phyloP scores from a whole-genome alignment of 768 basidiomycete genomes.

The Daedaleopsis nitida region DNA sequence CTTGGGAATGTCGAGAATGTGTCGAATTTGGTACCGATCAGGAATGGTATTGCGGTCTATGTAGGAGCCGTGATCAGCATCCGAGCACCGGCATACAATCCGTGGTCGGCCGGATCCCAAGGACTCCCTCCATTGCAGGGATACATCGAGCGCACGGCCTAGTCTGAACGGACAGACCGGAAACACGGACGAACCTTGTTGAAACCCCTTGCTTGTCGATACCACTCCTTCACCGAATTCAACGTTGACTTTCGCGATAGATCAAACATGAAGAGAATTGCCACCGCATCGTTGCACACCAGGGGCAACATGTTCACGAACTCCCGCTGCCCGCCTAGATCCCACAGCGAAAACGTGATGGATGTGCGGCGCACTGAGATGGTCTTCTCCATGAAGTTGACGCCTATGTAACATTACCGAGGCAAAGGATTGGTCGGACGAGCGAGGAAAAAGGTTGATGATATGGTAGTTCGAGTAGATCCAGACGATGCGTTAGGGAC shows the following conservation, averaged over 20 bases:
- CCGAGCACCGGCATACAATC: too few relatives aligned
- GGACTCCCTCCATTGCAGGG: too few relatives aligned
- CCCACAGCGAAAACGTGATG: conserved; percentile 99
- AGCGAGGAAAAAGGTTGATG: not conserved
- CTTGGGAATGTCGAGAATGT: conserved; percentile 93
- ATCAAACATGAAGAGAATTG: conserved; percentile 99
- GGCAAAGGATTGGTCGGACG: not conserved
- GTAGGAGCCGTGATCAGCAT: not conserved
- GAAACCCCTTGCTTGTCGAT: conserved; percentile 97
- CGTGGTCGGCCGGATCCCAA: too few relatives aligned
- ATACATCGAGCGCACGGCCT: too few relatives aligned
- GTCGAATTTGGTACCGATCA: conserved; percentile 99
- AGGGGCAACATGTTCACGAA: conserved; percentile 99
- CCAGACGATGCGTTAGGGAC: not conserved
- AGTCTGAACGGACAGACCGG: not conserved
- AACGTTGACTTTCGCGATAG: conserved; percentile 95
- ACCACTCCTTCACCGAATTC: conserved; percentile 99
- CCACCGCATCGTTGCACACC: conserved; percentile 99
- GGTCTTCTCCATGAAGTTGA: conserved; percentile 99
- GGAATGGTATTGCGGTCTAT: conserved; percentile 96
- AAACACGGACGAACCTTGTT: conserved; percentile 74
- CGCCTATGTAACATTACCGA: conserved; percentile 50
- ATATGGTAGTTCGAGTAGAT: not conserved
- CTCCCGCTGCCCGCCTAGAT: conserved; percentile 94
- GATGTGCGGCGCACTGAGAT: conserved; percentile 97